phyloP scores from a whole-genome alignment of 1,139 yeast species.

The Lodderomyces parapsilosis region DNA sequence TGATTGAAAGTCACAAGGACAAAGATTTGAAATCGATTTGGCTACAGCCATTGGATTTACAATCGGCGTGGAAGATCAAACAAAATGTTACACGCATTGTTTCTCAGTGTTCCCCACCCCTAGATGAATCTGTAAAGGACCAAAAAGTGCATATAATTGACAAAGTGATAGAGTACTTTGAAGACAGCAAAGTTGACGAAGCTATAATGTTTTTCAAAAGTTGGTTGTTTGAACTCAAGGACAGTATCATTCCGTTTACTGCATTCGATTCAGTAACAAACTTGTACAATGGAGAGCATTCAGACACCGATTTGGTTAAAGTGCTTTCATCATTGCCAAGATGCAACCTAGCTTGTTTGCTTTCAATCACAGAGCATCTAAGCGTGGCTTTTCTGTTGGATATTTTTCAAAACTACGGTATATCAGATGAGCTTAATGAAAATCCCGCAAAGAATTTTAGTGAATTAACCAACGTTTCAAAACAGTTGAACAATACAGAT shows the following conservation, averaged over 20 bases:
- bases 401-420: conserved; percentile 28
- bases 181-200: conserved; percentile 7
- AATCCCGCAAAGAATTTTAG: conserved; percentile 14
- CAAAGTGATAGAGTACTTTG: conserved; percentile 16
- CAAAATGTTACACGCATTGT: conserved; percentile 27
- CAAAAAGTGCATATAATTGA: not conserved
- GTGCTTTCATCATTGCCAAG: conserved; percentile 38
- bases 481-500: conserved; percentile 35
- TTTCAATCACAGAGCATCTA: conserved; percentile 39
- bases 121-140: not conserved
- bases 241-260: conserved; percentile 45
- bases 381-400: conserved; percentile 24
- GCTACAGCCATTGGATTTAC: conserved; percentile 33
- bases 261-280: conserved; percentile 35
- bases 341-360: conserved; percentile 40
- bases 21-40: conserved; percentile 18
- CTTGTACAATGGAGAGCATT: conserved; percentile 18
- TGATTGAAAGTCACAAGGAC: not conserved
- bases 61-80: conserved; percentile 36
- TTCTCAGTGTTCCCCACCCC: conserved; percentile 15
- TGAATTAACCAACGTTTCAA: conserved; percentile 14
- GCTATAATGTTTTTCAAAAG: conserved; percentile 35
- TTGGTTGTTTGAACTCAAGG: conserved; percentile 46
- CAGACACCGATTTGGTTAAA: conserved; percentile 22
- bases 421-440: conserved; percentile 26